These are phyloP conservation scores for Coniferiporia sulphurascens DNA, from an alignment of 1,284 basidiomycete species.

Conservation along the genomic window DNA sequence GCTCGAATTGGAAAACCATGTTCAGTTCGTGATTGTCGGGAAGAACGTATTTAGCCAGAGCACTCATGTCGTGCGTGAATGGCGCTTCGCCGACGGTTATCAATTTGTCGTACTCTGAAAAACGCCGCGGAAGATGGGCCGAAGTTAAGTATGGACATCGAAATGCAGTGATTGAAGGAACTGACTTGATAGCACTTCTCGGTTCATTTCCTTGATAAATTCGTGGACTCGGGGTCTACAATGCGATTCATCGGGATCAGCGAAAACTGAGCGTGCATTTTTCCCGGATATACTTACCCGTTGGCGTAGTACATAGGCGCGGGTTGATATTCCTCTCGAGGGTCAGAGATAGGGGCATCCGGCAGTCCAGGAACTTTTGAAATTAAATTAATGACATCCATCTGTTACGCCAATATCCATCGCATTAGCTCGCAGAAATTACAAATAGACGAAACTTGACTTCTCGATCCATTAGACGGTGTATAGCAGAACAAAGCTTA, in stretches of 20 bases:
- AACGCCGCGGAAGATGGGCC: background rate
- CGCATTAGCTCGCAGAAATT: background rate
- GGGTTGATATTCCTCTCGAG: constrained; percentile 50
- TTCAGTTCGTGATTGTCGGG: constrained; percentile 61
- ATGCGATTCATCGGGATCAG: background rate
- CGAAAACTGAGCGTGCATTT: background rate
- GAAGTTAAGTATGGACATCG: constrained; percentile 12
- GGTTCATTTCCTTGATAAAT: constrained; percentile 63
- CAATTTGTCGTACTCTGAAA: constrained; percentile 42
- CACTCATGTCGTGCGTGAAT: constrained; percentile 46
- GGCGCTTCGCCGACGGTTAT: constrained; percentile 70
- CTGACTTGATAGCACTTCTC: constrained; percentile 53
- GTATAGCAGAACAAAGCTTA: constrained; percentile 26
- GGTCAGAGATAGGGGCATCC: constrained; percentile 54
- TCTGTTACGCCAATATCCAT: constrained; percentile 31
- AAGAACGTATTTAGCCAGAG: constrained; percentile 54
- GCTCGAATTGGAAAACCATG: constrained; percentile 64
- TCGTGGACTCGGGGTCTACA: constrained; percentile 59
- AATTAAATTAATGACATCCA: constrained; percentile 68
- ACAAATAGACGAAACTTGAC: background rate
- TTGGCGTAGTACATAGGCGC: constrained; percentile 53
- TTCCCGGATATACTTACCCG: constrained; percentile 38
- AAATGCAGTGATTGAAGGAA: constrained; percentile 15
- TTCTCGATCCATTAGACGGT: background rate
- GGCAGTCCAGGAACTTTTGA: constrained; percentile 61